Evolutionary conservation across 176 grass and related monocot species (phyloP).

Genomic region (Melocanna baccifera): DNA sequence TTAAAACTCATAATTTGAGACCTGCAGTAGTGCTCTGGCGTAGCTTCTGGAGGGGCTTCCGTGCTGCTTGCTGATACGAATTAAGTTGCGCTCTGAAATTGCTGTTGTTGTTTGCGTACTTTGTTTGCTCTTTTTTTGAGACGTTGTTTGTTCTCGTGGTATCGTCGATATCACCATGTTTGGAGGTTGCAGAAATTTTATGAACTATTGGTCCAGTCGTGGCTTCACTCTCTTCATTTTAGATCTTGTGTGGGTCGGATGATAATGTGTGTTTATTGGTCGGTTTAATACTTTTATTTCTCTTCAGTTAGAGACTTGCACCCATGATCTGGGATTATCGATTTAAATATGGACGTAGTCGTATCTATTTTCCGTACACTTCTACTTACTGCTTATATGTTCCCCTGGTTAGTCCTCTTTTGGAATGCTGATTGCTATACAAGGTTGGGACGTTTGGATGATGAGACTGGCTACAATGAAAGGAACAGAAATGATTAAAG

Average conservation of each 20-base stretch:
- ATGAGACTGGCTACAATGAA: constrained; percentile 1
- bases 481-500: constrained; percentile 21
- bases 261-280: constrained; percentile 16
- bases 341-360: background rate
- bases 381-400: constrained; percentile 11
- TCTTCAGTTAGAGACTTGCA: constrained; percentile 17
- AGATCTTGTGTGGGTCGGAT: background rate
- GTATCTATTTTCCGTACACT: constrained; percentile 24
- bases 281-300: constrained; percentile 16
- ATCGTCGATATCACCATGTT: background rate
- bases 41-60: constrained; percentile 18
- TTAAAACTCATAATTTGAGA: background rate
- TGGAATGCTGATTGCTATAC: constrained; percentile 1
- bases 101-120: background rate
- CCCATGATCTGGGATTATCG: background rate
- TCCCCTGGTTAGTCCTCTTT: constrained; percentile 3
- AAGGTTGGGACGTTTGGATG: background rate
- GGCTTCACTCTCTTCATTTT: background rate
- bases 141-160: background rate
- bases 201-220: background rate
- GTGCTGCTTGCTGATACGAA: constrained; percentile 5
- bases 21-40: background rate
- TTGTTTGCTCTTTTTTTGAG: background rate
- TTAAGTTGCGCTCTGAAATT: constrained; percentile 7
- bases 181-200: background rate